Evolutionary conservation across 169 alveolate genomes (phyloP).

Genomic region (Theileria equi): DNA sequence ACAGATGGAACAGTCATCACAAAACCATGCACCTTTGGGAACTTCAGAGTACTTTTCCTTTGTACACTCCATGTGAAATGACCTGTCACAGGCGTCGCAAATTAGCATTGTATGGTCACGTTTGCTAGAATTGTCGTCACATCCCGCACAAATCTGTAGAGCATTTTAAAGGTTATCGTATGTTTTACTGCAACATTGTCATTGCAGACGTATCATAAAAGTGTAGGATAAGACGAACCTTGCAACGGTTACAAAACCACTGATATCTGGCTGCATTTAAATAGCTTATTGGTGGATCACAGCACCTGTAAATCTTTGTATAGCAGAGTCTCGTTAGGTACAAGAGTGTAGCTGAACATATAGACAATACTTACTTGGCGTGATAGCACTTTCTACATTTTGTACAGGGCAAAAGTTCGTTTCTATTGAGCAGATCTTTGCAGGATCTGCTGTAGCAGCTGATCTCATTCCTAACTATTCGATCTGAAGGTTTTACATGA

Average conservation of each 20-base stretch:
- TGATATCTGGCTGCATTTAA: conserved; percentile 49
- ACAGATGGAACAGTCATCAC: conserved; percentile 28
- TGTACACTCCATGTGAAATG: conserved; percentile 68
- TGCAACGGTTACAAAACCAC: conserved; percentile 70
- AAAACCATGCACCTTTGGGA: conserved; percentile 30
- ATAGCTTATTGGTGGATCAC: conserved; percentile 63
- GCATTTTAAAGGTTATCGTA: conserved; percentile 14
- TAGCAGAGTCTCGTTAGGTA: neutral
- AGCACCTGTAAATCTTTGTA: conserved; percentile 42
- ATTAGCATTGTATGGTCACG: conserved; percentile 60
- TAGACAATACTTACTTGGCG: conserved; percentile 6
- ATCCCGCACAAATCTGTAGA: conserved; percentile 33
- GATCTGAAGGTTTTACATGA: neutral
- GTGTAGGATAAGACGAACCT: conserved; percentile 9
- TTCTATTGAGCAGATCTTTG: conserved; percentile 1
- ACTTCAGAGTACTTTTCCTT: conserved; percentile 25
- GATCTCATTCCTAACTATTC: neutral
- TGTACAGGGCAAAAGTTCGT: conserved; percentile 14
- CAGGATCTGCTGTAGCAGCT: conserved; percentile 24
- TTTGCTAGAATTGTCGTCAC: conserved; percentile 16
- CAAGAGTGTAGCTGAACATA: neutral
- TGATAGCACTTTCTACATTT: conserved; percentile 32
- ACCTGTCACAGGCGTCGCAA: conserved; percentile 70
- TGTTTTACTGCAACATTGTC: no score
- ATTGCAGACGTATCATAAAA: neutral